Percentiles rank a stretch among this genome's conserved stretches.
phyloP scores from a whole-genome alignment of 805 yeast genomes.

The Candida ulmi region DNA sequence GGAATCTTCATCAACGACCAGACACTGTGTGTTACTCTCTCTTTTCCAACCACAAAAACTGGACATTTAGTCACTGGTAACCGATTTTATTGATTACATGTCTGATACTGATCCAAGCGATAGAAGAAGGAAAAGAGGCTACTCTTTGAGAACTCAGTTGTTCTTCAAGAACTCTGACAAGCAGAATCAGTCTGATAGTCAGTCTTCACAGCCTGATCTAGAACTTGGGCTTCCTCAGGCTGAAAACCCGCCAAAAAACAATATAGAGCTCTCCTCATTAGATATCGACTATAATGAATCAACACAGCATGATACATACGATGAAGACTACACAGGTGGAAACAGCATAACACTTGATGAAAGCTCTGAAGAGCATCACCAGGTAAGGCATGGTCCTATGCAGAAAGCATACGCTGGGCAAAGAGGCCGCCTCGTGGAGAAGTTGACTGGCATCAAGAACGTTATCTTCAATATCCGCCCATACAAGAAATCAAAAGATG shows the following conservation, averaged over 20 bases:
- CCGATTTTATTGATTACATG: background rate
- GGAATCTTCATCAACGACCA: no score
- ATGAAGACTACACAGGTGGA: background rate
- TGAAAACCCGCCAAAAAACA: slow-evolving; percentile 2
- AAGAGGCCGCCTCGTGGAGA: slow-evolving; percentile 17
- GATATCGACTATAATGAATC: background rate
- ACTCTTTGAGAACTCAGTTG: slow-evolving; percentile 61
- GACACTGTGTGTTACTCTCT: no score
- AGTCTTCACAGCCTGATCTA: slow-evolving; percentile 1
- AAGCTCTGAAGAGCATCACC: slow-evolving; percentile 21
- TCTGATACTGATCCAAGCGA: background rate
- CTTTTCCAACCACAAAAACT: no score
- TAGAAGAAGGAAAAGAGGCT: slow-evolving; percentile 50
- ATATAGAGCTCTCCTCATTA: slow-evolving; percentile 26
- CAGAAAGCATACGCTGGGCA: slow-evolving; percentile 16
- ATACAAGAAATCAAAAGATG: slow-evolving; percentile 53
- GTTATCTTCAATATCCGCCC: slow-evolving; percentile 40
- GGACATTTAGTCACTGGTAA: no score
- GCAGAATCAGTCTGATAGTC: slow-evolving; percentile 6
- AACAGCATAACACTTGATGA: slow-evolving; percentile 5
- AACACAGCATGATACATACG: background rate
- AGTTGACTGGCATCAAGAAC: slow-evolving; percentile 23
- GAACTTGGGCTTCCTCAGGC: slow-evolving; percentile 10
- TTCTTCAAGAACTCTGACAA: slow-evolving; percentile 38
- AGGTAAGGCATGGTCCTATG: slow-evolving; percentile 8